Evolutionary conservation across 257 asterid genomes (phyloP).

Genomic region (Lycium ferocissimum): DNA sequence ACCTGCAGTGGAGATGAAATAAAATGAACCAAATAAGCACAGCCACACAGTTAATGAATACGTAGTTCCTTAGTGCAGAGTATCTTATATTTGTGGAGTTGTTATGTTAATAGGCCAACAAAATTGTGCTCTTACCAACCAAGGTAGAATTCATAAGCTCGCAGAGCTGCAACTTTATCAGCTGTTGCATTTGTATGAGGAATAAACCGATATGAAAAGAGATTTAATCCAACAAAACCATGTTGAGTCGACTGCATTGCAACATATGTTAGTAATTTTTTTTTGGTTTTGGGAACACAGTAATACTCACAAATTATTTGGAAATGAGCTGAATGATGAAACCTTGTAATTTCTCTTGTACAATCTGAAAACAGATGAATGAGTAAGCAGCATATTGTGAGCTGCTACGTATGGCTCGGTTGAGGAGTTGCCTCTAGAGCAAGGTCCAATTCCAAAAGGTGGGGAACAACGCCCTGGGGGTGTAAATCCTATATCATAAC

Average conservation of each 20-base stretch:
- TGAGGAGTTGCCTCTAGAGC: constrained; percentile 38
- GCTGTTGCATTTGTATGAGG: constrained; percentile 50
- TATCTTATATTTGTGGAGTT: background rate
- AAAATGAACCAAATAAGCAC: background rate
- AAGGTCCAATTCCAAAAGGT: background rate
- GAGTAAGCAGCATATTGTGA: constrained; percentile 60
- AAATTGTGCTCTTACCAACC: background rate
- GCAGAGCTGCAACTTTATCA: constrained; percentile 56
- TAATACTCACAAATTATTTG: background rate
- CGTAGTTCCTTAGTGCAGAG: background rate
- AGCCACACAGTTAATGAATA: background rate
- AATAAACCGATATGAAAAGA: constrained; percentile 43
- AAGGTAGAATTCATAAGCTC: constrained; percentile 30
- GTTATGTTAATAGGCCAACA: background rate
- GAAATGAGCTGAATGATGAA: background rate
- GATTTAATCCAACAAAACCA: constrained; percentile 25
- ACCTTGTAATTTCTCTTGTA: constrained; percentile 41
- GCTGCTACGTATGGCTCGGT: constrained; percentile 53
- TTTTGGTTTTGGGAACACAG: background rate
- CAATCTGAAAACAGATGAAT: constrained; percentile 45
- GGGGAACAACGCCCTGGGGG: constrained; percentile 20
- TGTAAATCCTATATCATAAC: background rate
- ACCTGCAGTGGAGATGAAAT: background rate
- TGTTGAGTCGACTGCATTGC: background rate
- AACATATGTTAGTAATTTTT: background rate